A percentile compares a stretch with the other conserved stretches of the same genome.
These are phyloP conservation scores for Trichoderma atrobrunneum DNA, from an alignment of 2,329 filamentous ascomycete genomes.

Conservation along the genomic window DNA sequence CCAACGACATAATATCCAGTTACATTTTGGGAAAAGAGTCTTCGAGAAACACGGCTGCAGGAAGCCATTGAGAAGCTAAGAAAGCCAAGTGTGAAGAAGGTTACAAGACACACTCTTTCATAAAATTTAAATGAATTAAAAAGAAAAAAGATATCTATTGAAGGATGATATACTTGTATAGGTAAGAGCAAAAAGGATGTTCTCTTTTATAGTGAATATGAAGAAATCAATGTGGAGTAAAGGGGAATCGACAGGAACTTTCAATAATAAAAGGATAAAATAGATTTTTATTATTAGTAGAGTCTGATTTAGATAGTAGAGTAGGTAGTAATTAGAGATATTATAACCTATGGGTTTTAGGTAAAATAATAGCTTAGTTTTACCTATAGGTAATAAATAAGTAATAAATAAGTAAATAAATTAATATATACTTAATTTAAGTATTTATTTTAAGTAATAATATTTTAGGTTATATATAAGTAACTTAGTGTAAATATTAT, in stretches of 20 bases:
- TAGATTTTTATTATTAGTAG: too few species aligned
- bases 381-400: too few species aligned
- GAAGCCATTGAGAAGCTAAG: background rate
- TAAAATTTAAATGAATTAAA: background rate
- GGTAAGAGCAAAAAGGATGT: background rate
- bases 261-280: background rate
- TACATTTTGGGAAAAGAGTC: background rate
- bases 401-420: too few species aligned
- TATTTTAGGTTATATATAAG: too few species aligned
- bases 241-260: too few species aligned
- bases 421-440: too few species aligned
- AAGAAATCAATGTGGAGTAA: background rate
- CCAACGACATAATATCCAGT: background rate
- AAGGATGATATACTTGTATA: background rate
- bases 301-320: background rate
- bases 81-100: background rate
- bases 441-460: too few species aligned
- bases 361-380: too few species aligned
- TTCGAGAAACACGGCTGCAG: background rate
- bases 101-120: background rate
- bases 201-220: background rate
- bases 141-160: background rate
- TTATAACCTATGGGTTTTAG: too few species aligned
- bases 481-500: too few species aligned
- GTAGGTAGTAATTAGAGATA: too few species aligned